Conservation (phyloP, 352 stramenopile genomes). For the Globisporangium alternatum region DNA sequence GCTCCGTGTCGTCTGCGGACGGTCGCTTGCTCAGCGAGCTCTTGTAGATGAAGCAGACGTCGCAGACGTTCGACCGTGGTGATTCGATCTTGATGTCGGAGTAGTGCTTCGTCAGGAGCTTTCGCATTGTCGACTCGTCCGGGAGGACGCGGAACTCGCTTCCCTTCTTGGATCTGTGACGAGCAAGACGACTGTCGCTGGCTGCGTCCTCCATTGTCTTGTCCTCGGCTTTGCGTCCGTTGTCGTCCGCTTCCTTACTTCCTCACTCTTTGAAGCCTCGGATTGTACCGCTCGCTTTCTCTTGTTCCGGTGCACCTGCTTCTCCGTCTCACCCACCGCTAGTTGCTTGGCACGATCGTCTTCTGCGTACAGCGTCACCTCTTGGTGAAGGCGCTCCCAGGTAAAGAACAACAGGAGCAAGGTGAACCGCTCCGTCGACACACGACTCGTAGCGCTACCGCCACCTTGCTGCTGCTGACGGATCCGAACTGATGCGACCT, state of each 20-base stretch:
- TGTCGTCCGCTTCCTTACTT: background rate
- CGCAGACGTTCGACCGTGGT: conserved; percentile 16
- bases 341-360: background rate
- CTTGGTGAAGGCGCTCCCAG: background rate
- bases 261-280: background rate
- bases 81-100: conserved; percentile 12
- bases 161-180: conserved; percentile 1
- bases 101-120: conserved; percentile 7
- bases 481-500: conserved; percentile 1
- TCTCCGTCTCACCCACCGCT: background rate
- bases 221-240: background rate
- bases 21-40: conserved; percentile 5
- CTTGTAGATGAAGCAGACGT: conserved; percentile 12
- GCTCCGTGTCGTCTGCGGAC: conserved; percentile 11
- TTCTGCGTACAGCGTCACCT: conserved; percentile 2
- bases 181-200: background rate
- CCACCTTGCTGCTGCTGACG: conserved; percentile 1
- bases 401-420: conserved; percentile 5
- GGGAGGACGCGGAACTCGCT: conserved; percentile 2
- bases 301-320: conserved; percentile 1
- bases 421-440: conserved; percentile 3
- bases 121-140: conserved; percentile 1
- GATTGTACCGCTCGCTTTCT: background rate
- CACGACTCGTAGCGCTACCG: background rate
- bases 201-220: background rate